phyloP scores from a whole-genome alignment of 2,329 filamentous ascomycete species.

The Coleophoma cylindrospora region DNA sequence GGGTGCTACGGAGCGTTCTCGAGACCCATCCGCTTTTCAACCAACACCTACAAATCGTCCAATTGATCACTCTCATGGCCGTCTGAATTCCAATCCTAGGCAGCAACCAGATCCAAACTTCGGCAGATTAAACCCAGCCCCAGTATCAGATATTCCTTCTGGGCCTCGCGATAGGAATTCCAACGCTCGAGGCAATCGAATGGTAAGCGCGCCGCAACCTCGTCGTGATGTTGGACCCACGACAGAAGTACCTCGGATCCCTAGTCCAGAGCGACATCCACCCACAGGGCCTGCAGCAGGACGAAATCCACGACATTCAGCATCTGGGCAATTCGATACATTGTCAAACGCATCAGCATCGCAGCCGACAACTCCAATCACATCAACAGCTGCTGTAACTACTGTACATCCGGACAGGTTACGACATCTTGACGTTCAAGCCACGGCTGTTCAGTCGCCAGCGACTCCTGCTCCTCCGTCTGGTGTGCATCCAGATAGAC shows the following conservation, averaged over 20 bases:
- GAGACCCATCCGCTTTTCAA: slow-evolving; percentile 35
- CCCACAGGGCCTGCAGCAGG: slow-evolving; percentile 27
- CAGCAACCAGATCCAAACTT: slow-evolving; percentile 56
- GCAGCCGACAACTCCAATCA: slow-evolving; percentile 13
- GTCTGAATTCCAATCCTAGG: slow-evolving; percentile 26
- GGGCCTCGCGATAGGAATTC: slow-evolving; percentile 49
- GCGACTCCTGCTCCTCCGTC: slow-evolving; percentile 26
- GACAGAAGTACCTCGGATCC: slow-evolving; percentile 20
- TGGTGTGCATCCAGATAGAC: slow-evolving; percentile 26
- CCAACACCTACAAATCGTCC: slow-evolving; percentile 29
- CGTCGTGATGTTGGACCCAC: slow-evolving; percentile 15
- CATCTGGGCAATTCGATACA: slow-evolving; percentile 21
- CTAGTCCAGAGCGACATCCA: slow-evolving; percentile 25
- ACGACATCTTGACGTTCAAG: slow-evolving; percentile 36
- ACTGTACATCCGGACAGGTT: slow-evolving; percentile 47
- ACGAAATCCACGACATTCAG: slow-evolving; percentile 20
- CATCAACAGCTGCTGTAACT: slow-evolving; percentile 18
- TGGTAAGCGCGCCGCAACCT: slow-evolving; percentile 9
- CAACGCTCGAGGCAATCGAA: slow-evolving; percentile 21
- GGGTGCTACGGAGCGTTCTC: slow-evolving; percentile 31
- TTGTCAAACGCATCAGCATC: slow-evolving; percentile 14
- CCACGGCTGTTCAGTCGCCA: slow-evolving; percentile 25
- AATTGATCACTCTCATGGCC: slow-evolving; percentile 43
- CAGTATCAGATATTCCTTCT: slow-evolving; percentile 19
- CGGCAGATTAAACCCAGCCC: slow-evolving; percentile 31